Conservation (phyloP, 768 basidiomycete species). For the Gymnopilus junonius region DNA sequence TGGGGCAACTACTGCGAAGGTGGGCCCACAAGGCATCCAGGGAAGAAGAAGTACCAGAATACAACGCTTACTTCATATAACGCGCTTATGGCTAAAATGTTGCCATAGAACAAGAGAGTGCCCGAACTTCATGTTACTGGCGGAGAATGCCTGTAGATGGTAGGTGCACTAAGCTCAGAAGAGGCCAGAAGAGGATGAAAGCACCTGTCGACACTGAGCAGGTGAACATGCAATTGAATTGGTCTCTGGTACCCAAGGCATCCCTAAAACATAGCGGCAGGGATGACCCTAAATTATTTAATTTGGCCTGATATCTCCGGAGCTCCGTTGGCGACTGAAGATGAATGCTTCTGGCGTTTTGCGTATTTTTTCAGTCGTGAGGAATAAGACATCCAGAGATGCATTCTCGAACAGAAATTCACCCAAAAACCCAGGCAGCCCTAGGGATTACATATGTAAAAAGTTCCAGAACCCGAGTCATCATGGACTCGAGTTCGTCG, state of each 20-base stretch:
- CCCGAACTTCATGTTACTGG: neutral
- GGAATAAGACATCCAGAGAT: neutral
- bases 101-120: neutral
- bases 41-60: slow-evolving; percentile 3
- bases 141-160: neutral
- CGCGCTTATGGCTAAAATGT: slow-evolving; percentile 1
- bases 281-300: neutral
- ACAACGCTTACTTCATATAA: slow-evolving; percentile 4
- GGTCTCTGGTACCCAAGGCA: neutral
- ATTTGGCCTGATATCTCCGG: neutral
- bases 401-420: neutral
- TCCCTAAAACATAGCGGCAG: neutral
- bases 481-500: neutral
- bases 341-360: neutral
- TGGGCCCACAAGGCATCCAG: slow-evolving; percentile 4
- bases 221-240: neutral
- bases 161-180: neutral
- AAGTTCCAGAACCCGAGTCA: neutral
- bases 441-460: neutral
- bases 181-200: neutral
- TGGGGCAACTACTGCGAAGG: neutral
- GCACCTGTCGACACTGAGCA: neutral
- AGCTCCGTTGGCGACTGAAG: neutral
- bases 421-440: neutral
- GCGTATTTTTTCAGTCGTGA: neutral